These are phyloP conservation scores for Citrus hindsii DNA, from an alignment of 345 rosid species.

Conservation along the genomic window DNA sequence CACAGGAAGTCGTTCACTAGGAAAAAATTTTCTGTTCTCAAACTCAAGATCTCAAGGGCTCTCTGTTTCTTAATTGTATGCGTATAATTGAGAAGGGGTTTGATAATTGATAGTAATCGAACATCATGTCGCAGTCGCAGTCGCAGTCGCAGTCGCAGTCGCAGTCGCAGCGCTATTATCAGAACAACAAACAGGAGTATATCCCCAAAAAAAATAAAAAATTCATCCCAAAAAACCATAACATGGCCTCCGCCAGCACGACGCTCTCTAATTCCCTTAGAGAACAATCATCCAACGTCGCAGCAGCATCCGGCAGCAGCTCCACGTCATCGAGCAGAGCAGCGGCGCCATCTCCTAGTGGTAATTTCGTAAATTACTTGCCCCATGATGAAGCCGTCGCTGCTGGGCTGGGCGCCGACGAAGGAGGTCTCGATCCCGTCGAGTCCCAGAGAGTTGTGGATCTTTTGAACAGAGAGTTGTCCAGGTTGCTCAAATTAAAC, in stretches of 20 bases:
- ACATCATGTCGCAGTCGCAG: constrained; percentile 57
- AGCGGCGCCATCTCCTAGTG: constrained; percentile 28
- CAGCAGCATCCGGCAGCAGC: constrained; percentile 10
- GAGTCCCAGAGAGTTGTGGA: constrained; percentile 97
- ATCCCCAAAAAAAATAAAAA: constrained; percentile 36
- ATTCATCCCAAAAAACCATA: constrained; percentile 49
- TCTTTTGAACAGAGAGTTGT: constrained; percentile 78
- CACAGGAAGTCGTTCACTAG: too few species aligned
- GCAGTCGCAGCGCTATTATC: constrained; percentile 25
- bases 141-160: too few species aligned
- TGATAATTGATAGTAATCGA: background rate
- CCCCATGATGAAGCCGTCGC: constrained; percentile 98
- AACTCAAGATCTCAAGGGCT: background rate
- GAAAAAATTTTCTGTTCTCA: too few species aligned
- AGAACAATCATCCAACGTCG: constrained; percentile 38
- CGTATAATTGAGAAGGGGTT: background rate
- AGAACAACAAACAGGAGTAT: constrained; percentile 29
- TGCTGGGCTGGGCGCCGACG: constrained; percentile 64
- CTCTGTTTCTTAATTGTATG: too few species aligned
- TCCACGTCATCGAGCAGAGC: constrained; percentile 21
- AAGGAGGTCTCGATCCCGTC: constrained; percentile 84
- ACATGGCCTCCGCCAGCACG: constrained; percentile 10
- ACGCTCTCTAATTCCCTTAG: constrained; percentile 66
- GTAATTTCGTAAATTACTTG: constrained; percentile 75
- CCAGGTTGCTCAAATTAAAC: constrained; percentile 70